Base-by-base conservation (phyloP, 2,329 filamentous ascomycete genomes). In the Colletotrichum lindemuthianum region DNA sequence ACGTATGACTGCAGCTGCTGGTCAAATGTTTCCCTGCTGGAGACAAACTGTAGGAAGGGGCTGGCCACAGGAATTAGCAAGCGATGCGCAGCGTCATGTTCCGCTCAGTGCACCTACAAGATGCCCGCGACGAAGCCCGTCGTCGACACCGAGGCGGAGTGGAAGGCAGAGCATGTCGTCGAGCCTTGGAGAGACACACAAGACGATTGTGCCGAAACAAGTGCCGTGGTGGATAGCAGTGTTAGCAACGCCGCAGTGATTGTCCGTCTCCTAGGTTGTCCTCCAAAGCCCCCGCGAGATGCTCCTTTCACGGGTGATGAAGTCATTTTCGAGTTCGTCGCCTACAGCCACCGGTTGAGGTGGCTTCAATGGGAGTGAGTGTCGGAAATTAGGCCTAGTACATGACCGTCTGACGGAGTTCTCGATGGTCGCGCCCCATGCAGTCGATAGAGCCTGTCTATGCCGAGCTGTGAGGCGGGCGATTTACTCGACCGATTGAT, bases 21-120 rank as follows among this genome's bases (percentile, higher is more conserved):
- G 76, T 99, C 96, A 75, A 99, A 99, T 8, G 90, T 87, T 58
- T 85, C 78, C 13, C 86, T 85, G 74, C 91, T 89, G 48, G 91
- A 91, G 70, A 98, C 96, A 76, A 86, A 92, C 69, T 88, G 82
- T 69, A 99, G 86, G 76, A 98, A 99, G 50, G 93, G 90, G 79
- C 94, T 97, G 73, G 50, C 41, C 34, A 54, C 50, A 60, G 51
- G 55, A n/a, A 33, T 75, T 57, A 73, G 66, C 53, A 34, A 13
- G 24, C 43, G 8, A 15, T 15, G 16, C 6, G 43, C 15, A 16
- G 15, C 13, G n/a, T 11, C 10, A 13, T 12, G 33, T n/a, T 4
- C 34, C 48, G 33, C 32, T 6, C 50, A 59, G 34, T 55, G 5
- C 32, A 83, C 87, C 72, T 83, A 92, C 90, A 90, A 94, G 65